These are phyloP conservation scores for Exserohilum rostratum DNA, from an alignment of 2,329 filamentous ascomycete genomes.

Conservation along the genomic window DNA sequence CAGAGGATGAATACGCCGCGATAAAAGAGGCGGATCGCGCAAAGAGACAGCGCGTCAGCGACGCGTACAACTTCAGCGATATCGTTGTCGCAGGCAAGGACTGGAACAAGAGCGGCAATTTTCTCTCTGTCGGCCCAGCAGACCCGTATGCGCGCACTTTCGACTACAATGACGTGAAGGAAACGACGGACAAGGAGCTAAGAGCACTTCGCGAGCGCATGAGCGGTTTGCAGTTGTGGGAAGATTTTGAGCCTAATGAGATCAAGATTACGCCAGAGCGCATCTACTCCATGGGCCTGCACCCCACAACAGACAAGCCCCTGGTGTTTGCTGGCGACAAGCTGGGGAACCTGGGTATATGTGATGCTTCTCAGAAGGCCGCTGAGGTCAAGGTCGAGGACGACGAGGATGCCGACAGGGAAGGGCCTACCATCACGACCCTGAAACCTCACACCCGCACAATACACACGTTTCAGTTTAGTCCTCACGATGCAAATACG, in stretches of 20 bases:
- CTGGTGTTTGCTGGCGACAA: conserved; percentile 95
- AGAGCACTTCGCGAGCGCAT: conserved; percentile 77
- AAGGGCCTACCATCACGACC: conserved; percentile 81
- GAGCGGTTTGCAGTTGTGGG: conserved; percentile 78
- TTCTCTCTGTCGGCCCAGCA: conserved; percentile 71
- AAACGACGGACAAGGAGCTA: conserved; percentile 77
- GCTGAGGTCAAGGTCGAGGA: conserved; percentile 62
- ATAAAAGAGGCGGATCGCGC: conserved; percentile 63
- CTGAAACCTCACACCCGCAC: conserved; percentile 91
- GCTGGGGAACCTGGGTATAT: conserved; percentile 85
- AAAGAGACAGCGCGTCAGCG: conserved; percentile 69
- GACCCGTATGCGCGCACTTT: conserved; percentile 86
- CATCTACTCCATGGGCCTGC: conserved; percentile 80
- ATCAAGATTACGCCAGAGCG: conserved; percentile 31
- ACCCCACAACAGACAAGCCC: conserved; percentile 84
- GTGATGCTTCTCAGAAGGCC: conserved; percentile 79
- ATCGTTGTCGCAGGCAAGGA: conserved; percentile 81
- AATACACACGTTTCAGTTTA: conserved; percentile 82
- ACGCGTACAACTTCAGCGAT: conserved; percentile 73
- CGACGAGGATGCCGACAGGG: conserved; percentile 66
- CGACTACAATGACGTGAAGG: conserved; percentile 78
- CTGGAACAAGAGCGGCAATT: conserved; percentile 71
- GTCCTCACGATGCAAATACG: conserved; percentile 72
- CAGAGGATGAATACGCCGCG: conserved; percentile 66
- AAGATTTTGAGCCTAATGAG: conserved; percentile 79